Evolutionary conservation across 2,329 filamentous ascomycete genomes (phyloP).

Genomic region (Talaromyces funiculosus): DNA sequence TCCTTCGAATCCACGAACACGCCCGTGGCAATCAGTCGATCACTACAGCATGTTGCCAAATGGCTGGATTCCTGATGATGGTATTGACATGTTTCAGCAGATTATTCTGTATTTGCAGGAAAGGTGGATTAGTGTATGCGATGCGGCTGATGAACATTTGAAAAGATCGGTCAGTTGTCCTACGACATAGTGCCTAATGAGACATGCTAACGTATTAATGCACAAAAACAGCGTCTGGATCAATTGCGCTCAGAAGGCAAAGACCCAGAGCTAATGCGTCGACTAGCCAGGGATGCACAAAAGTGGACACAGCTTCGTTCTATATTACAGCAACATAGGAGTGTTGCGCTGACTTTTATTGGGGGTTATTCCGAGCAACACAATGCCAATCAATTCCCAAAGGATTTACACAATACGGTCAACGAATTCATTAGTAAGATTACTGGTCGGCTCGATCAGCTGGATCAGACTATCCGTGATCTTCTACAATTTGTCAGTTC

Average conservation of each 20-base stretch:
- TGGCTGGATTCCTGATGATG: conserved; percentile 3
- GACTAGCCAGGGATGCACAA: conserved; percentile 1
- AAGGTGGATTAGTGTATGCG: neutral
- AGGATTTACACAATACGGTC: neutral
- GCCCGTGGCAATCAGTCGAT: neutral
- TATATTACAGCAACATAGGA: neutral
- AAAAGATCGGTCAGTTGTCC: neutral
- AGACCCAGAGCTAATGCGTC: conserved; percentile 2
- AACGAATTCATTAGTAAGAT: neutral
- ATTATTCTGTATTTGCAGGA: neutral
- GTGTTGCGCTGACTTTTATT: neutral
- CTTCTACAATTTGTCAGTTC: conserved; percentile 2
- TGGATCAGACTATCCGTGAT: conserved; percentile 3
- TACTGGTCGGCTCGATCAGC: neutral
- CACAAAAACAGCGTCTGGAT: neutral
- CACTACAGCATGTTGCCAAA: neutral
- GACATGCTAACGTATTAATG: neutral
- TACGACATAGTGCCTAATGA: neutral
- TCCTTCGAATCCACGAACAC: neutral
- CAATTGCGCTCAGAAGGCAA: conserved; percentile 1
- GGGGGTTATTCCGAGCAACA: neutral
- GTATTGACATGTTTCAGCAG: neutral
- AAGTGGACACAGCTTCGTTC: conserved; percentile 1
- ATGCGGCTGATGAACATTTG: neutral
- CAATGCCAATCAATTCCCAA: neutral